Evolutionary conservation across 352 stramenopile genomes (phyloP), one percentile per base, ranked within the genome.

Genomic region (Pythium aristosporum): DNA sequence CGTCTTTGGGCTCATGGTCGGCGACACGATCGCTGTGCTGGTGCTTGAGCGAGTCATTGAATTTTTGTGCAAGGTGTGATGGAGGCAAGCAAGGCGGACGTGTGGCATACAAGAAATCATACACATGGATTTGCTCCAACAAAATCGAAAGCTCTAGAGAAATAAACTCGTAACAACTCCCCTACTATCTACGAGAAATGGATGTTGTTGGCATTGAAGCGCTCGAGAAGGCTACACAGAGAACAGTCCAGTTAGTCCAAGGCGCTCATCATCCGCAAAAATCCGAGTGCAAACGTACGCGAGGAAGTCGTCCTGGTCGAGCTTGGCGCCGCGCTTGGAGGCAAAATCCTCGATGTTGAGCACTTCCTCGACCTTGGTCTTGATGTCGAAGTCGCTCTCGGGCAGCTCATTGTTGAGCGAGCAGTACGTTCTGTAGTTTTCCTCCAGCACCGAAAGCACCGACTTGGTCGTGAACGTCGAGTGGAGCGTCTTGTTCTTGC

Each of bases 401-500:
- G 84, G 79, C 12, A 90, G 75, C 73, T 96, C 81, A 59, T 91
- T 85, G 69, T 98, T 96, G 39, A 99, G 77, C 46, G 94, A 95
- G 68, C 86, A 96, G 68, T 92, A 98, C 23, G 94, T 98, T 74
- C 96, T 97, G 75, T 97, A 96, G 71, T 99, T 99, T 51, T 98
- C 89, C 61, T 98, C 90, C 43, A 99, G 81, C 47, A 99, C 83
- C 68, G 91, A 93, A 8, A 99, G 81, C 32, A 98, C 96, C 2
- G 93, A 85, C 79, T 99, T 99, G 36, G 96, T 99, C 34, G 92
- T 97, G 67, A 99, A 94, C 18, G 97, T 95, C 42, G 96, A 91
- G 64, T 97, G 85, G 21, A 99, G 78, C 37, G 96, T 99, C 85
- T 99, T 99, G 80, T 99, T 99, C 80, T 99, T 99, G 39, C 98